These are phyloP conservation scores for Candida sanyaensis DNA, from an alignment of 1,139 yeast genomes.

Conservation along the genomic window DNA sequence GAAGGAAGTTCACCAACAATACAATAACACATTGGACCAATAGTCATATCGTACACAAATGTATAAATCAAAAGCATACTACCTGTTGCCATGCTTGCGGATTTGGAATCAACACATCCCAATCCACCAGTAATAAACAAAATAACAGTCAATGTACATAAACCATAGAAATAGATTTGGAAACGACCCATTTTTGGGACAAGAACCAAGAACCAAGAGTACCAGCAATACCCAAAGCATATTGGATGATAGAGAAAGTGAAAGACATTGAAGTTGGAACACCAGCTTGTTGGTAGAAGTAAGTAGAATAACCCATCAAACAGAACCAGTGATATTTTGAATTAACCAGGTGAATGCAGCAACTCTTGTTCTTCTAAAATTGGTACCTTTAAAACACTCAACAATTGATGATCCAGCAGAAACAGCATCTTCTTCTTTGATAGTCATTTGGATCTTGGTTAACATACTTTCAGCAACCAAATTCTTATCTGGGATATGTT, in stretches of 20 bases:
- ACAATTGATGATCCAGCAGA: constrained; percentile 33
- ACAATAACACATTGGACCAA: constrained; percentile 64
- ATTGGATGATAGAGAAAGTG: constrained; percentile 47
- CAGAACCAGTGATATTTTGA: constrained; percentile 56
- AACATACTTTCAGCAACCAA: constrained; percentile 41
- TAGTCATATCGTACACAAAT: constrained; percentile 51
- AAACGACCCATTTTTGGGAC: constrained; percentile 51
- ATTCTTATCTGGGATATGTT: constrained; percentile 35
- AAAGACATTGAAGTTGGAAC: constrained; percentile 37
- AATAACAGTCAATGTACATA: constrained; percentile 32
- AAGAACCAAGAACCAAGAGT: constrained; percentile 55
- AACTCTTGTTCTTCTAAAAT: constrained; percentile 58
- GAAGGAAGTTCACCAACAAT: constrained; percentile 61
- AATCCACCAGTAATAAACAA: constrained; percentile 49
- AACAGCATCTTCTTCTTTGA: constrained; percentile 43
- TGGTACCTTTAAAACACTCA: constrained; percentile 53
- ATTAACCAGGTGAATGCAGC: constrained; percentile 48
- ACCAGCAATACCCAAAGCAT: constrained; percentile 51
- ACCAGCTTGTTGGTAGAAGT: constrained; percentile 56
- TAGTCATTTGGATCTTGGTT: constrained; percentile 44
- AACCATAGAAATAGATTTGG: constrained; percentile 48
- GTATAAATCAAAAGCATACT: constrained; percentile 48
- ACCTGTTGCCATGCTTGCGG: constrained; percentile 46
- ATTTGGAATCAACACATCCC: constrained; percentile 18
- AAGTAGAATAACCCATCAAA: constrained; percentile 56